These are phyloP conservation scores for Ambrosia hybrid DNA, from an alignment of 140 eudicot species.

Conservation along the genomic window DNA sequence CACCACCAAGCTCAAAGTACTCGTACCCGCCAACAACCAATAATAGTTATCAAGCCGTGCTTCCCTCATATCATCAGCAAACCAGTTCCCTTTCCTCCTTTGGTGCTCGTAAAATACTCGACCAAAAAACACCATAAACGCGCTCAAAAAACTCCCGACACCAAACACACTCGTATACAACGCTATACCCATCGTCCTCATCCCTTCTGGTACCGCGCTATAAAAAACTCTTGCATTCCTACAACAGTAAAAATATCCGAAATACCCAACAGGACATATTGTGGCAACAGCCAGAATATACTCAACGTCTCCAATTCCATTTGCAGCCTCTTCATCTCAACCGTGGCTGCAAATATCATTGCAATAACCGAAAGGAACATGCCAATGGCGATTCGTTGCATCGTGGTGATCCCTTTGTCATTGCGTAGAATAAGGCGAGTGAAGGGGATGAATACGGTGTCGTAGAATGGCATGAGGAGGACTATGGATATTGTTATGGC, in stretches of 20 bases:
- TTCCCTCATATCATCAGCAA: conserved; percentile 75
- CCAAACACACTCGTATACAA: conserved; percentile 90
- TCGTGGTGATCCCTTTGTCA: conserved; percentile 69
- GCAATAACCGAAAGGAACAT: conserved; percentile 88
- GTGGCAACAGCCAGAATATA: conserved; percentile 85
- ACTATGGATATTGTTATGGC: conserved; percentile 84
- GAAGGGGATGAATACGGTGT: conserved; percentile 67
- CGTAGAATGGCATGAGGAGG: conserved; percentile 81
- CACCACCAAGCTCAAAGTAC: conserved; percentile 61
- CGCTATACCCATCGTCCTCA: conserved; percentile 96
- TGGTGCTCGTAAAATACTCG: conserved; percentile 52
- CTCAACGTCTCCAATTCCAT: conserved; percentile 36
- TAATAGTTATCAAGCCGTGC: conserved; percentile 88
- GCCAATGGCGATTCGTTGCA: conserved; percentile 89
- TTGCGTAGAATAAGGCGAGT: conserved; percentile 48
- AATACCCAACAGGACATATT: conserved; percentile 71
- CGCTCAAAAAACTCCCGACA: conserved; percentile 82
- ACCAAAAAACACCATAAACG: conserved; percentile 62
- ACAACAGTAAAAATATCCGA: conserved; percentile 94
- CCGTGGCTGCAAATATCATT: conserved; percentile 81
- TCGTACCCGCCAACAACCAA: conserved; percentile 68
- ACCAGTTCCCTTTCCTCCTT: conserved; percentile 57
- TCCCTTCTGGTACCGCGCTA: conserved; percentile 73
- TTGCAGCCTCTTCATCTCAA: conserved; percentile 55
- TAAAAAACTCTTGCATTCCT: conserved; percentile 96